Evolutionary conservation across 352 stramenopile species (phyloP), one percentile per base, ranked within the genome.

Genomic region (Phytopythium sindhum): DNA sequence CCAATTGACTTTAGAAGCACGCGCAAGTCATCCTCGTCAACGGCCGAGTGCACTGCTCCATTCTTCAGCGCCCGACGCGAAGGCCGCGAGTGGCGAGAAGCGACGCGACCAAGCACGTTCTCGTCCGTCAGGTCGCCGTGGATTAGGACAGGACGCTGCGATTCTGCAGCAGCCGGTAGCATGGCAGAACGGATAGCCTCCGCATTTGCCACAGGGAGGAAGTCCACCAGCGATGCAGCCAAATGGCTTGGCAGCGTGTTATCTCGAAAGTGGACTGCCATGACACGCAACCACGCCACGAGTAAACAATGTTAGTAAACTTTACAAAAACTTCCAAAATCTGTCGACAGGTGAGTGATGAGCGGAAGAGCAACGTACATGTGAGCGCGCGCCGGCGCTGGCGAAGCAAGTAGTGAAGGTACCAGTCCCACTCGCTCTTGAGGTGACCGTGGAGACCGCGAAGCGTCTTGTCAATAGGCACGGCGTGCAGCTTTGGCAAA

Each of bases 81-180:
- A 4, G 26, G 15, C 48, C 26, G 48, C 42, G 51, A n/a, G 24
- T 65, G 23, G 48, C 42, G 60, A 10, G 64, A 66, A 19, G 60
- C 60, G 17, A 67, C 44, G 33, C 59, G 48, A 12, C 87, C 87
- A 15, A 96, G 67, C 39, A 96, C 82, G 57, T 96, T 96, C 57
- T 96, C 87, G 33, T 91, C 78, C n/a, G 87, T 96, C 29, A 96
- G 63, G 53, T 96, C 87, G 39, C 86, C 84, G 56, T 96, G 87
- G 24, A 96, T 70, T 21, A 95, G 69, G 59, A 91, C 81, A 39
- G 85, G 82, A 1, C 70, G 69, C 1, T 63, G 35, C 19, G 70
- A 61, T 1, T 24, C 63, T 1, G 52, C 50, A 7, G 61, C 71
- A 3, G 64, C 61, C 10, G 85, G 85, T 28, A 92, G 71, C 48